Base-by-base conservation (phyloP, 352 stramenopile species). In the Pythium grandisporangium region DNA sequence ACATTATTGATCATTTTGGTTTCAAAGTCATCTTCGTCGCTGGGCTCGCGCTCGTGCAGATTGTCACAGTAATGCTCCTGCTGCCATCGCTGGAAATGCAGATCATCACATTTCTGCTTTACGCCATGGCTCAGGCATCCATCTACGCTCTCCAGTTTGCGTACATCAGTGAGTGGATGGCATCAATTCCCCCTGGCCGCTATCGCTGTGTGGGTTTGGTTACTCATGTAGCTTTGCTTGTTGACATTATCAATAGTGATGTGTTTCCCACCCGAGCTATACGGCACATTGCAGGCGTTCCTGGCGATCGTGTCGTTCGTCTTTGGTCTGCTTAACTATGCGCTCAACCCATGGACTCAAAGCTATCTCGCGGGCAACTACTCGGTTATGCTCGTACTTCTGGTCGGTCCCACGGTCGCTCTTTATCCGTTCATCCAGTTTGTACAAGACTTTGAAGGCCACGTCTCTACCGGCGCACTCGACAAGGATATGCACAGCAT, bases 131-230 rank as follows among this genome's bases (percentile, higher is more conserved):
- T 0, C 77, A 91, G 45, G 72, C 71, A 2, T 84, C 67, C 42
- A 41, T 90, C 10, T 90, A 90, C 39, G 67, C 73, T 13, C 61
- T 90, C n/a, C 77, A 90, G 35, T 90, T 91, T 45, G 78, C 77
- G 19, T 91, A 88, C 40, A 88, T 88, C 51, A 88, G 77, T 88
- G 53, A 57, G 74, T 73, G 0, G n/a, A n/a, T n/a, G n/a, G n/a
- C n/a, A n/a, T n/a, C n/a, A n/a, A n/a, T 37, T 20, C 23, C n/a
- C 30, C 16, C n/a, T 20, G 43, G 6, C 8, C 21, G 5, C 5
- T 16, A 6, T 37, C 42, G n/a, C 20, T 8, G 26, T 30, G 1
- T 42, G 40, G 7, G 7, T 26, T 19, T 6, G 22, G 21, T 14
- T 26, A n/a, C 10, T 16, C 23, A 22, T 14, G 7, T 32, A 22